Conservation (phyloP, 345 rosid genomes). For the Eucalyptus marginata region DNA sequence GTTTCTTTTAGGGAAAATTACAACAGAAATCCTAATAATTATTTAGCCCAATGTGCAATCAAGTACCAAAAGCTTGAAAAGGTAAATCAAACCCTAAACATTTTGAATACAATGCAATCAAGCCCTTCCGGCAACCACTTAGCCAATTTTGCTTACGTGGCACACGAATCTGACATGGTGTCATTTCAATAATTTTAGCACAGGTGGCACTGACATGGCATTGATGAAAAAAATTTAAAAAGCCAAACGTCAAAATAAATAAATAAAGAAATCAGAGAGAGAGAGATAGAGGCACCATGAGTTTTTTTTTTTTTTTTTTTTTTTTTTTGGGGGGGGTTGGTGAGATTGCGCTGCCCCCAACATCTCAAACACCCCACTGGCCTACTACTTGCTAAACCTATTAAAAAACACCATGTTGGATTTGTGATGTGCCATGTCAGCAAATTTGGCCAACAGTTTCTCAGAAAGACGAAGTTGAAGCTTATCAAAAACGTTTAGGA, state of each 20-base stretch:
- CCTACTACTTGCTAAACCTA: not conserved
- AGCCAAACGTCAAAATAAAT: not conserved
- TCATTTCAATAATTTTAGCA: not conserved
- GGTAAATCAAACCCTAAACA: not conserved
- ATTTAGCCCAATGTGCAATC: not conserved
- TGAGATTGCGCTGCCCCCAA: not conserved
- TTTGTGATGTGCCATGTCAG: not conserved
- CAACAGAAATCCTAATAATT: not conserved
- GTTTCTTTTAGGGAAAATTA: not conserved
- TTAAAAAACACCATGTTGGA: not conserved
- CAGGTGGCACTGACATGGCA: not conserved
- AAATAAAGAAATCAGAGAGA: not conserved
- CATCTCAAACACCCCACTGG: not conserved
- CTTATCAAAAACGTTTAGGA: not conserved
- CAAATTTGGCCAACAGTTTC: not conserved
- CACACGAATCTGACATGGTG: not conserved
- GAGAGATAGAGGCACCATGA: not conserved
- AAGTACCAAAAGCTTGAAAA: not conserved
- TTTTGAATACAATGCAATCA: not conserved
- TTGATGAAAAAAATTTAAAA: not conserved
- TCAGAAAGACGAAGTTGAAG: not conserved
- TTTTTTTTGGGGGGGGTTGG: accelerated
- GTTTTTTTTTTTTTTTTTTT: not conserved
- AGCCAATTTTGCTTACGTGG: not conserved
- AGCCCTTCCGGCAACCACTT: not conserved